Percentiles rank a stretch among this genome's conserved stretches.
These are phyloP conservation scores for Exophiala viscosa DNA, from an alignment of 2,329 filamentous ascomycete genomes.

Conservation along the genomic window DNA sequence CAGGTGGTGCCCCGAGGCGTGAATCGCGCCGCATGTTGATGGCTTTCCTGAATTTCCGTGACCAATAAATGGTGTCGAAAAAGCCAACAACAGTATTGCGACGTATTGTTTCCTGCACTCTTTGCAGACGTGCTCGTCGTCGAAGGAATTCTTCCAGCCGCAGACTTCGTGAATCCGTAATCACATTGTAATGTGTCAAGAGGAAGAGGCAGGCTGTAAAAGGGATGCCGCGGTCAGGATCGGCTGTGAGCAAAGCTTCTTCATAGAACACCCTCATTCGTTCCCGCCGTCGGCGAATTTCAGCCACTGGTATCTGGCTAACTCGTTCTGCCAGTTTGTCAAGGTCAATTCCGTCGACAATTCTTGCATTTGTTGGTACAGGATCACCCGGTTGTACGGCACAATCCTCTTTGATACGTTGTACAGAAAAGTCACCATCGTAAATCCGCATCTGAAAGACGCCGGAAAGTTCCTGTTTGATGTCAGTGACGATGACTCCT, in stretches of 20 bases:
- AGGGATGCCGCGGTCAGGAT: conserved; percentile 82
- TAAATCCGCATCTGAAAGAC: conserved; percentile 98
- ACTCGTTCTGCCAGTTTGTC: conserved; percentile 71
- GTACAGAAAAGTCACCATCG: conserved; percentile 80
- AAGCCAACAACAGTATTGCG: conserved; percentile 88
- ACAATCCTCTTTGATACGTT: conserved; percentile 82
- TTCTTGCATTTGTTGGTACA: conserved; percentile 37
- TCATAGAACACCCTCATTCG: conserved; percentile 95
- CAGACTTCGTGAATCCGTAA: conserved; percentile 94
- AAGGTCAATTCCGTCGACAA: conserved; percentile 63
- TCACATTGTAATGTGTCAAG: conserved; percentile 96
- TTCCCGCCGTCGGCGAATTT: conserved; percentile 70
- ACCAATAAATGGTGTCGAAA: conserved; percentile 90
- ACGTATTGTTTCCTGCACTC: conserved; percentile 90
- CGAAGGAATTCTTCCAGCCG: conserved; percentile 91
- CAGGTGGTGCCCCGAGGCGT: conserved; percentile 73
- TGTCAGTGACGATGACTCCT: conserved; percentile 18
- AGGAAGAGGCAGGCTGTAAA: conserved; percentile 94
- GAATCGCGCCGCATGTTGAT: conserved; percentile 68
- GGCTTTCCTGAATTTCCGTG: conserved; percentile 72
- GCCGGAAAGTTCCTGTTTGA: conserved; percentile 72
- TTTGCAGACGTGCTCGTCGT: conserved; percentile 81
- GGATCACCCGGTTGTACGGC: conserved; percentile 54
- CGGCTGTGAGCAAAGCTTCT: conserved; percentile 89
- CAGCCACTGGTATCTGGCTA: conserved; percentile 65